Percentiles rank a stretch among this genome's conserved stretches.
Evolutionary conservation across 768 basidiomycete species (phyloP).

Genomic region (Agrocybe praecox): DNA sequence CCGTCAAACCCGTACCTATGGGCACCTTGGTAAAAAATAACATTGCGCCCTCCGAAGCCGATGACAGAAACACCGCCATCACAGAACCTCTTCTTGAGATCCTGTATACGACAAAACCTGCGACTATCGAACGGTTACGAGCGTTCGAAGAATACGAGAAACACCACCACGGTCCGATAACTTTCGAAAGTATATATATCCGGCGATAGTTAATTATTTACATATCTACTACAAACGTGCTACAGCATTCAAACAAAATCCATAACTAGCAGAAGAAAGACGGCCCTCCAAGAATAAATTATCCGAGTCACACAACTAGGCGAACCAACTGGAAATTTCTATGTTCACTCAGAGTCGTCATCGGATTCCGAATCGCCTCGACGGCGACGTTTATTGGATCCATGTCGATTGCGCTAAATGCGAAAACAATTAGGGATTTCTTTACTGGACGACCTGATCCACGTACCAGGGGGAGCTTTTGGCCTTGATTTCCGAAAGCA

Average conservation of each 20-base stretch:
- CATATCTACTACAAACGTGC: conserved; percentile 11
- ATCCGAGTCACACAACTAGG: conserved; percentile 1
- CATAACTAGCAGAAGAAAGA: conserved; percentile 1
- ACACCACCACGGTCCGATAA: conserved; percentile 23
- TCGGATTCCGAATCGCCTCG: conserved; percentile 68
- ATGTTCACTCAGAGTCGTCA: conserved; percentile 59
- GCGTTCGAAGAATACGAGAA: conserved; percentile 33
- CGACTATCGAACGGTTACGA: conserved; percentile 34
- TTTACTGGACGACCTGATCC: conserved; percentile 20
- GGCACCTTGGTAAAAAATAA: conserved; percentile 24
- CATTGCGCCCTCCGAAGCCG: conserved; percentile 15
- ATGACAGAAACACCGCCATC: conserved; percentile 12
- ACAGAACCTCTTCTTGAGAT: conserved; percentile 37
- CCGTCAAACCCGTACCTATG: conserved; percentile 42
- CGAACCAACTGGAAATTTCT: conserved; percentile 6
- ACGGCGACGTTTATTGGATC: conserved; percentile 66
- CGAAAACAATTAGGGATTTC: conserved; percentile 13
- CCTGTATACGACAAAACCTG: conserved; percentile 55
- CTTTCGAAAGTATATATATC: conserved; percentile 31
- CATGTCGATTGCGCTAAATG: conserved; percentile 77
- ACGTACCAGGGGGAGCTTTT: conserved; percentile 83
- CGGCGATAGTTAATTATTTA: conserved; percentile 23
- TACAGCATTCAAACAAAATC: conserved; percentile 13
- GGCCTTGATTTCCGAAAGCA: conserved; percentile 87
- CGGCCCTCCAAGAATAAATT: conserved; percentile 3